A percentile compares a stretch with the other conserved stretches of the same genome.
phyloP scores from a whole-genome alignment of 2,329 filamentous ascomycete genomes.

The Penicillium sp. region DNA sequence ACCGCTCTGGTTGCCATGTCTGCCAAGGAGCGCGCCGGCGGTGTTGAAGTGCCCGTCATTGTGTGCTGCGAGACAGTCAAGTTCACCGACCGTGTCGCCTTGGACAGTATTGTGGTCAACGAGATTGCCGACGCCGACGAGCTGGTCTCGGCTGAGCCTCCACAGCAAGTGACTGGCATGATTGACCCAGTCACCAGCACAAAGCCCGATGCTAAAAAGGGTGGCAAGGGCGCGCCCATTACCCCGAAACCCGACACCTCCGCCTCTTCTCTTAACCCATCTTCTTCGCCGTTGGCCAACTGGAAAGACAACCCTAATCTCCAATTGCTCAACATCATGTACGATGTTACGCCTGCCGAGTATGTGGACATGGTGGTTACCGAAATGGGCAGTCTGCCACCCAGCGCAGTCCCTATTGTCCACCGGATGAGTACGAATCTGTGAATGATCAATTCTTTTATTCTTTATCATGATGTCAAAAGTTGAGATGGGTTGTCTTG shows the following conservation, averaged over 20 bases:
- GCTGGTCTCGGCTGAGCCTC: conserved; percentile 45
- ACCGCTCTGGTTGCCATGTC: conserved; percentile 85
- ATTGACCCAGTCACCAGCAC: conserved; percentile 29
- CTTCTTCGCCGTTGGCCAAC: conserved; percentile 46
- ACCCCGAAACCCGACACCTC: conserved; percentile 24
- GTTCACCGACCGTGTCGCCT: conserved; percentile 84
- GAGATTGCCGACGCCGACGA: conserved; percentile 81
- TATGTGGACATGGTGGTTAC: conserved; percentile 88
- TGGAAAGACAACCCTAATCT: conserved; percentile 63
- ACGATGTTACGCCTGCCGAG: conserved; percentile 86
- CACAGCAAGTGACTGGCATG: conserved; percentile 37
- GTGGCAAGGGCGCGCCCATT: conserved; percentile 31
- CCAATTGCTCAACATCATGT: conserved; percentile 74
- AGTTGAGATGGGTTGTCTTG: background rate
- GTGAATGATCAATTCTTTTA: conserved; percentile 20
- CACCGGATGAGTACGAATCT: conserved; percentile 59
- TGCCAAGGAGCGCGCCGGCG: conserved; percentile 62
- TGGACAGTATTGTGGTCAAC: conserved; percentile 92
- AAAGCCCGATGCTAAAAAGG: conserved; percentile 34
- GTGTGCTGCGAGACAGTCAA: conserved; percentile 95
- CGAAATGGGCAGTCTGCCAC: conserved; percentile 83
- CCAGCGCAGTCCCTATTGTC: conserved; percentile 78
- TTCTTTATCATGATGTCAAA: conserved; percentile 6
- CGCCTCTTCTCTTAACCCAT: conserved; percentile 27
- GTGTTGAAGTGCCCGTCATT: conserved; percentile 74